phyloP scores from a whole-genome alignment of 1,284 basidiomycete species.

The Flammula alnicola region DNA sequence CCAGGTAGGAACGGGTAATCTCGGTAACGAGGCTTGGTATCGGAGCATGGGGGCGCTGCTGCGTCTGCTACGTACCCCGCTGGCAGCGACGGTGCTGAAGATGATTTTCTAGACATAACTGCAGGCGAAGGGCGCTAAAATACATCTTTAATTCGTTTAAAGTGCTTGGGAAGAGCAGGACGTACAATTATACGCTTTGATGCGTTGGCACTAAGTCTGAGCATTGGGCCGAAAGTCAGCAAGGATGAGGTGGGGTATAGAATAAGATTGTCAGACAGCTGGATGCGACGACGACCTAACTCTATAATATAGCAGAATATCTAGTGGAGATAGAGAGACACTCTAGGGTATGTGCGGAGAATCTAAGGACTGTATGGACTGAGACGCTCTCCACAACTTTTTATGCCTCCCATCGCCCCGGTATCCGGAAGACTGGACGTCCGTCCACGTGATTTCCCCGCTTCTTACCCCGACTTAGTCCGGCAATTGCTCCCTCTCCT shows the following conservation, averaged over 20 bases:
- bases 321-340: slow-evolving; percentile 18
- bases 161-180: neutral
- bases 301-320: slow-evolving; percentile 4
- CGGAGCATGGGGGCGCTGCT: slow-evolving; percentile 76
- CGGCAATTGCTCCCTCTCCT: neutral
- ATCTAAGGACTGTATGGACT: neutral
- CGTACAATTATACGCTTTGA: slow-evolving; percentile 25
- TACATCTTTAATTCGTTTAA: neutral
- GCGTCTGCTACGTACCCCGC: slow-evolving; percentile 40
- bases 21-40: slow-evolving; percentile 80
- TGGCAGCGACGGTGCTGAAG: slow-evolving; percentile 28
- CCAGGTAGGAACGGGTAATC: slow-evolving; percentile 84
- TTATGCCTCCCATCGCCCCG: slow-evolving; percentile 1
- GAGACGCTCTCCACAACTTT: slow-evolving; percentile 7
- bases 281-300: neutral
- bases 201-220: slow-evolving; percentile 28
- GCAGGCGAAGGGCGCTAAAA: slow-evolving; percentile 24
- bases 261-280: no score
- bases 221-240: slow-evolving; percentile 23
- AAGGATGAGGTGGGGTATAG: slow-evolving; percentile 13
- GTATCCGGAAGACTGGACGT: neutral
- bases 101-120: slow-evolving; percentile 28
- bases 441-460: slow-evolving; percentile 10
- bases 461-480: neutral
- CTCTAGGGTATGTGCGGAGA: neutral